Percentiles rank a stretch among this genome's conserved stretches.
Conservation (phyloP, 352 stramenopile species). For the Phytophthora sp. region DNA sequence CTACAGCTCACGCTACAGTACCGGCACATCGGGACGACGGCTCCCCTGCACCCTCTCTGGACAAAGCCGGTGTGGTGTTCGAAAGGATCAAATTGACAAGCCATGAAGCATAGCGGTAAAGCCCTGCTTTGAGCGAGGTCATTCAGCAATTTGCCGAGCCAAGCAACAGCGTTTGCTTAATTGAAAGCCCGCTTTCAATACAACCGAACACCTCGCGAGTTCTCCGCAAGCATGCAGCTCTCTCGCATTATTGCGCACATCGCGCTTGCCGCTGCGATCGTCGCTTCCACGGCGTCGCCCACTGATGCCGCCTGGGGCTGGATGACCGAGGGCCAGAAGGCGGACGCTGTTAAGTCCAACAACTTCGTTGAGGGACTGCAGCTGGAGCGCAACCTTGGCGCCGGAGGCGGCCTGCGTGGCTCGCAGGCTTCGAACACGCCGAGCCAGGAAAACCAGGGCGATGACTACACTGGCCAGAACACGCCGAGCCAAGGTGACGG, state of each 20-base stretch:
- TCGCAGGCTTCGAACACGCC: constrained; percentile 13
- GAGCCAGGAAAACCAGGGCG: constrained; percentile 8
- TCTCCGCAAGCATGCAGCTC: constrained; percentile 30
- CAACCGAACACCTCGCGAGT: constrained; percentile 1
- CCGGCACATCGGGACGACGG: constrained; percentile 12
- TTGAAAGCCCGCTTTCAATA: constrained; percentile 35
- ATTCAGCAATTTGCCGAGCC: constrained; percentile 42
- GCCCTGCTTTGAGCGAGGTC: too few relatives aligned
- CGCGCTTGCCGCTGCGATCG: constrained; percentile 30
- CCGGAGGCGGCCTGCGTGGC: constrained; percentile 24
- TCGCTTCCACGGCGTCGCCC: constrained; percentile 18
- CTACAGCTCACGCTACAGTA: too few relatives aligned
- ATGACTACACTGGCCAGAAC: constrained; percentile 8
- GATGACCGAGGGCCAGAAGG: constrained; percentile 10
- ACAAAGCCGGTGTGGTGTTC: constrained; percentile 29
- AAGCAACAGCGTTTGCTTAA: constrained; percentile 24
- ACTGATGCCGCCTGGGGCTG: constrained; percentile 26
- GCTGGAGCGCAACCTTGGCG: constrained; percentile 23
- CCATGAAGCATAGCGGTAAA: too few relatives aligned
- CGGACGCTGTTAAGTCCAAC: constrained; percentile 16
- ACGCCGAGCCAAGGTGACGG: constrained; percentile 5
- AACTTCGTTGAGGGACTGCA: constrained; percentile 10
- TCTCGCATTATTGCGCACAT: constrained; percentile 38
- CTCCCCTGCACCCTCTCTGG: constrained; percentile 18
- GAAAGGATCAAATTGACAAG: constrained; percentile 11